phyloP scores from a whole-genome alignment of 73 alveolate species.

The Paramecium biaurelia region DNA sequence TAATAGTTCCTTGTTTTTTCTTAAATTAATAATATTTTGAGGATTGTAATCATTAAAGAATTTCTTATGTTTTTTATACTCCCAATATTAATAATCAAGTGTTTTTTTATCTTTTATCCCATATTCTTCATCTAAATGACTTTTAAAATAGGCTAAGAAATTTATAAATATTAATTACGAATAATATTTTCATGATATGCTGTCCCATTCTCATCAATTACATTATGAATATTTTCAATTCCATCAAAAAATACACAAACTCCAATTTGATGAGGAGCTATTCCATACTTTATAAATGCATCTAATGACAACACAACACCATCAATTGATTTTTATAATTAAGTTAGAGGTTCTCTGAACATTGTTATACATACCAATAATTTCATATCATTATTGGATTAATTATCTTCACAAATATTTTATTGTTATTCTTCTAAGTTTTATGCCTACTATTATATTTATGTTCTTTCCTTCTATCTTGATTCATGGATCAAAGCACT shows the following conservation, averaged over 20 bases:
- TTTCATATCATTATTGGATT: not conserved
- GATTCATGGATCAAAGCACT: not conserved
- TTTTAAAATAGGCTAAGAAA: slow-evolving; percentile 11
- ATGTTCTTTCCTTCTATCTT: not conserved
- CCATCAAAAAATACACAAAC: slow-evolving; percentile 26
- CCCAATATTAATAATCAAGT: not conserved
- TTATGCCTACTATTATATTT: not conserved
- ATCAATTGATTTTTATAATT: not conserved
- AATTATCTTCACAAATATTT: too few species aligned
- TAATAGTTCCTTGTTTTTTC: not conserved
- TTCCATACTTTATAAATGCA: not conserved
- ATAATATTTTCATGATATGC: not conserved
- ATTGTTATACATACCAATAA: not conserved
- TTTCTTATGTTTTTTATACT: slow-evolving; percentile 8
- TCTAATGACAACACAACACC: not conserved
- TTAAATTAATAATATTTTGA: not conserved
- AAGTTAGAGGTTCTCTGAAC: not conserved
- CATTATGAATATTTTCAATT: slow-evolving; percentile 29
- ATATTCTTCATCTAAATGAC: not conserved
- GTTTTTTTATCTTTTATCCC: not conserved
- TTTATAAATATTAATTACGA: not conserved
- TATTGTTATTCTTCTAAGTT: not conserved
- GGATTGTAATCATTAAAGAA: not conserved
- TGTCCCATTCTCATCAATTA: slow-evolving; percentile 1
- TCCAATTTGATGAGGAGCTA: not conserved